phyloP scores from a whole-genome alignment of 441 rosid genomes.

The Viola pubescens region DNA sequence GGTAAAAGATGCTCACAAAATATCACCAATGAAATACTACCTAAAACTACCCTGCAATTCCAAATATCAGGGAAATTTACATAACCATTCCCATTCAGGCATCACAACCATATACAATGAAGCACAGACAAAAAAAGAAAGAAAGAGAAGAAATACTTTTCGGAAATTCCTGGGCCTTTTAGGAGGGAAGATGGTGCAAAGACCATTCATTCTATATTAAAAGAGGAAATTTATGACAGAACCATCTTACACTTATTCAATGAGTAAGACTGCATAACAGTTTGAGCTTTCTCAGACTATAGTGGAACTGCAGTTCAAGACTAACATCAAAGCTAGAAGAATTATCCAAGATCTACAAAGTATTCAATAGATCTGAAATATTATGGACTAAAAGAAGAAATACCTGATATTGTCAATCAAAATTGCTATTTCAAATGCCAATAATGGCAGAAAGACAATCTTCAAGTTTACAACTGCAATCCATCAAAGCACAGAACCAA shows the following conservation, averaged over 20 bases:
- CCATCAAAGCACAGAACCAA: slow-evolving; percentile 13
- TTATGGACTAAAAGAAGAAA: not conserved
- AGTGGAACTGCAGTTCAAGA: too few species aligned
- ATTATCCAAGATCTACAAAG: too few species aligned
- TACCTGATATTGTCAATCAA: slow-evolving; percentile 91
- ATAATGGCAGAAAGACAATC: slow-evolving; percentile 74
- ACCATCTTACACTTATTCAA: not conserved
- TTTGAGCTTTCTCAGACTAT: too few species aligned
- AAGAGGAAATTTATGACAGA: not conserved
- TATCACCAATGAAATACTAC: too few species aligned
- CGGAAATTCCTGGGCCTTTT: not conserved
- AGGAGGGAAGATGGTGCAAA: not conserved
- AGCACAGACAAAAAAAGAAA: not conserved
- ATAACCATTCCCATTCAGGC: too few species aligned
- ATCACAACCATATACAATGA: not conserved
- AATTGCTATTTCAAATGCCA: slow-evolving; percentile 64
- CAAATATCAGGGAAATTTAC: too few species aligned
- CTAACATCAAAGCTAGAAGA: too few species aligned
- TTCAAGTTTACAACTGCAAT: slow-evolving; percentile 68
- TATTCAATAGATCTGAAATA: not conserved
- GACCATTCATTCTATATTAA: not conserved
- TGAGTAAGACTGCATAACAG: too few species aligned
- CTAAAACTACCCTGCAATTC: too few species aligned
- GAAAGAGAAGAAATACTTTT: not conserved
- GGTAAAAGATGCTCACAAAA: too few species aligned